These are phyloP conservation scores for Porphyrellus sp. DNA, from an alignment of 1,284 basidiomycete species.

Conservation along the genomic window DNA sequence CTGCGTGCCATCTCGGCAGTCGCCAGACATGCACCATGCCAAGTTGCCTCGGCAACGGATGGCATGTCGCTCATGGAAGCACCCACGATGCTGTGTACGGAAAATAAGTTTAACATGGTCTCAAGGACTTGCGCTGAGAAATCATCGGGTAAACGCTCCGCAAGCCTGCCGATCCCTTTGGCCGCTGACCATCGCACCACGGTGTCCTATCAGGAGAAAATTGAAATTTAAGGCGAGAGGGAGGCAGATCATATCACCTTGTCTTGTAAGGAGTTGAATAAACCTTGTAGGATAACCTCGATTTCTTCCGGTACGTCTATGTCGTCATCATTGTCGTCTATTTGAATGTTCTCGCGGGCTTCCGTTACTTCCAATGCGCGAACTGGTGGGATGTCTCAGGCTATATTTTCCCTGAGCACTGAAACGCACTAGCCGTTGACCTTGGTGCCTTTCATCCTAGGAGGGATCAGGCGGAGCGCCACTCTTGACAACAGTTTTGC, in stretches of 20 bases:
- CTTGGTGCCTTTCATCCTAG: conserved; percentile 36
- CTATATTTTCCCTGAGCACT: not conserved
- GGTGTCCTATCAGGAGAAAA: conserved; percentile 66
- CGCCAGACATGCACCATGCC: conserved; percentile 94
- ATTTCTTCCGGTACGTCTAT: conserved; percentile 77
- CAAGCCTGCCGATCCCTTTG: conserved; percentile 87
- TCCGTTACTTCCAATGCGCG: conserved; percentile 24
- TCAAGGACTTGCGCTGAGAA: conserved; percentile 81
- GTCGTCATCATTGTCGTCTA: conserved; percentile 43
- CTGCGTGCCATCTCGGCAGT: conserved; percentile 90
- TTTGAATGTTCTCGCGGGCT: conserved; percentile 1
- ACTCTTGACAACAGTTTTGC: conserved; percentile 64
- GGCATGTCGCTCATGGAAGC: conserved; percentile 70
- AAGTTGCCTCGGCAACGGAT: conserved; percentile 77
- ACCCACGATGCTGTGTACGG: conserved; percentile 59
- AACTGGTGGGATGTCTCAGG: conserved; percentile 18
- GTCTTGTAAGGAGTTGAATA: conserved; percentile 80
- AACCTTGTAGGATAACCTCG: conserved; percentile 71
- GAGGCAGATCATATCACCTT: conserved; percentile 49
- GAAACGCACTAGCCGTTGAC: conserved; percentile 33
- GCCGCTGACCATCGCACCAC: conserved; percentile 93
- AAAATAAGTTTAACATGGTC: conserved; percentile 70
- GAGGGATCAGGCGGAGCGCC: conserved; percentile 62
- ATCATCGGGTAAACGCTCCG: conserved; percentile 73
- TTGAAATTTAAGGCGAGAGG: conserved; percentile 1